These are phyloP conservation scores for Cystoisospora suis DNA, from an alignment of 169 alveolate species.

Conservation along the genomic window DNA sequence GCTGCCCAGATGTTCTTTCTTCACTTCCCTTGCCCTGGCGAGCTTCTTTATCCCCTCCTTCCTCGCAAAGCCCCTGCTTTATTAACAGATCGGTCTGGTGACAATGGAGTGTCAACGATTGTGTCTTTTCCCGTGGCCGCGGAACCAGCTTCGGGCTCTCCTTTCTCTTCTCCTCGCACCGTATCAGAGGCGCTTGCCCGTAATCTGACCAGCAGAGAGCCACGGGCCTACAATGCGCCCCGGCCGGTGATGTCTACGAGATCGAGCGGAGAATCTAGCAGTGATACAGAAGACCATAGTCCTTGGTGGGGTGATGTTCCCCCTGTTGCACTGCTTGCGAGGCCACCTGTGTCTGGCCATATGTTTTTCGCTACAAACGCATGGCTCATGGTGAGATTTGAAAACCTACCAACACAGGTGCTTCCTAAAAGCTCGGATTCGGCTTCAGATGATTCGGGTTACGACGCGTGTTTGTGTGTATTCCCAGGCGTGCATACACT, in stretches of 20 bases:
- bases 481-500: too few species aligned
- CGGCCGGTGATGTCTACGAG: not conserved
- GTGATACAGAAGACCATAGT: too few species aligned
- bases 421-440: too few species aligned
- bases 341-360: not conserved
- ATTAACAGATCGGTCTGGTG: too few species aligned
- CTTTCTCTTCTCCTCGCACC: not conserved
- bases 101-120: too few species aligned
- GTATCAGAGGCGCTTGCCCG: not conserved
- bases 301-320: too few species aligned
- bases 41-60: not conserved
- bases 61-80: not conserved
- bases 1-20: slow-evolving; percentile 2
- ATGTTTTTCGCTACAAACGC: not conserved
- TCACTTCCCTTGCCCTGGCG: slow-evolving; percentile 9
- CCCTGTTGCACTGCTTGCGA: not conserved
- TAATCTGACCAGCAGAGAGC: not conserved
- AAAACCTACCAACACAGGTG: too few species aligned
- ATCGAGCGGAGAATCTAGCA: not conserved
- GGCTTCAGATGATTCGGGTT: too few species aligned
- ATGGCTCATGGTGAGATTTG: slow-evolving; percentile 23
- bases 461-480: too few species aligned
- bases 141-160: not conserved
- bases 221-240: not conserved
- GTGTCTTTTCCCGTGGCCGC: slow-evolving; percentile 2